Evolutionary conservation across 176 grass and related monocot genomes (phyloP).

Genomic region (Hordeum marinum): DNA sequence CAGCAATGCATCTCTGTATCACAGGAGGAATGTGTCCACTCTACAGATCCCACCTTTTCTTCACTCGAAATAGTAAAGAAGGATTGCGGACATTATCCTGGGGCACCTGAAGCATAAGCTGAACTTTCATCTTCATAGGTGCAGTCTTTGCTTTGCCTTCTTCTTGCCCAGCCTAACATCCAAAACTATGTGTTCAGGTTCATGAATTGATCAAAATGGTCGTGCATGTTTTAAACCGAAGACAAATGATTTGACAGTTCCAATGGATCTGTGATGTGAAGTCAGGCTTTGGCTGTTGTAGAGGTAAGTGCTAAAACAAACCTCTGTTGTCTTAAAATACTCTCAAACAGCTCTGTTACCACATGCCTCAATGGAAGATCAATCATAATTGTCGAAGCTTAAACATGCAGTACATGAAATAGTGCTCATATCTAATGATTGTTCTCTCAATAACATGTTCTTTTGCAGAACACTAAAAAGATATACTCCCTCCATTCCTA

Average conservation of each 20-base stretch:
- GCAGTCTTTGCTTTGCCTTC: slow-evolving; percentile 57
- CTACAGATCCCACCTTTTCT: slow-evolving; percentile 97
- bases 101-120: slow-evolving; percentile 80
- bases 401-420: not conserved
- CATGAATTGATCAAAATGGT: not conserved
- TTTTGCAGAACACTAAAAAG: not conserved
- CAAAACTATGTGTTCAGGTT: slow-evolving; percentile 13
- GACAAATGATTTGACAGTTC: not conserved
- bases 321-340: not conserved
- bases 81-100: slow-evolving; percentile 61
- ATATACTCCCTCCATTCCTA: not conserved
- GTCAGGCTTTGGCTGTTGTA: not conserved
- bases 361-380: not conserved
- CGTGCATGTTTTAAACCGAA: not conserved
- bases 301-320: not conserved
- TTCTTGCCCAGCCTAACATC: slow-evolving; percentile 80
- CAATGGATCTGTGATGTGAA: not conserved
- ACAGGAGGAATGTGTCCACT: not conserved
- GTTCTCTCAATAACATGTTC: not conserved
- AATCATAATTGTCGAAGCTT: not conserved
- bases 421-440: not conserved
- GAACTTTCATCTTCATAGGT: slow-evolving; percentile 81
- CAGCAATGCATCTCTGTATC: not conserved
- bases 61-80: slow-evolving; percentile 70
- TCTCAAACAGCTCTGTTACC: not conserved